Evolutionary conservation across 2,329 filamentous ascomycete species (phyloP).

Genomic region (Colletotrichum somersetense): DNA sequence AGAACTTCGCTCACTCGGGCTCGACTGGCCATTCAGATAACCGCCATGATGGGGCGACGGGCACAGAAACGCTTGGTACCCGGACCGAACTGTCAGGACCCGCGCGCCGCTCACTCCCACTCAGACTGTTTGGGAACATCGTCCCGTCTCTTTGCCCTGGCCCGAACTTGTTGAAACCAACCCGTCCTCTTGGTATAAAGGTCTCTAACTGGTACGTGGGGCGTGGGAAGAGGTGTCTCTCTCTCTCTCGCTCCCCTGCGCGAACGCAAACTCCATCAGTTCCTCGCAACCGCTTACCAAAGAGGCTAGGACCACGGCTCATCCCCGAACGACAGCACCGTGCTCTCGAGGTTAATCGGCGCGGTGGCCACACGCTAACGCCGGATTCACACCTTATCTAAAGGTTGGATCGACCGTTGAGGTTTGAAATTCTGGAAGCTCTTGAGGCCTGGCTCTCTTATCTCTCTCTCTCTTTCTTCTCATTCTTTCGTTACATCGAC

Average conservation of each 20-base stretch:
- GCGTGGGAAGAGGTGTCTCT: neutral
- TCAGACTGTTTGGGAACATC: constrained; percentile 35
- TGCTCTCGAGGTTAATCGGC: constrained; percentile 24
- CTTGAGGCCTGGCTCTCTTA: neutral
- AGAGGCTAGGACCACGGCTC: constrained; percentile 24
- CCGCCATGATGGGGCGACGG: constrained; percentile 22
- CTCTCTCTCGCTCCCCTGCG: neutral
- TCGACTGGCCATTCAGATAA: constrained; percentile 14
- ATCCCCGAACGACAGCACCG: constrained; percentile 38
- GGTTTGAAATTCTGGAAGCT: constrained; percentile 26
- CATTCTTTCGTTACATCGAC: constrained; percentile 16
- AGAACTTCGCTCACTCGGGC: constrained; percentile 9
- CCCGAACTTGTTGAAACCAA: constrained; percentile 33
- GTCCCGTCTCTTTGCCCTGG: constrained; percentile 17
- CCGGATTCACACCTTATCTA: constrained; percentile 30
- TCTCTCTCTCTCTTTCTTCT: neutral
- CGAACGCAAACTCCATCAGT: constrained; percentile 30
- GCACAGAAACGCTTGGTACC: constrained; percentile 7
- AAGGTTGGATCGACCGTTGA: constrained; percentile 29
- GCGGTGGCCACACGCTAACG: constrained; percentile 10
- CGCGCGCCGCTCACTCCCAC: constrained; percentile 30
- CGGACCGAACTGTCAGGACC: constrained; percentile 31
- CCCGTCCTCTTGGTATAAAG: constrained; percentile 39
- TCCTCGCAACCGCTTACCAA: constrained; percentile 25
- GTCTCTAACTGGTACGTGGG: constrained; percentile 23